A percentile compares a stretch with the other conserved stretches of the same genome.
phyloP scores from a whole-genome alignment of 2,329 filamentous ascomycete species.

The Curvularia sp. region DNA sequence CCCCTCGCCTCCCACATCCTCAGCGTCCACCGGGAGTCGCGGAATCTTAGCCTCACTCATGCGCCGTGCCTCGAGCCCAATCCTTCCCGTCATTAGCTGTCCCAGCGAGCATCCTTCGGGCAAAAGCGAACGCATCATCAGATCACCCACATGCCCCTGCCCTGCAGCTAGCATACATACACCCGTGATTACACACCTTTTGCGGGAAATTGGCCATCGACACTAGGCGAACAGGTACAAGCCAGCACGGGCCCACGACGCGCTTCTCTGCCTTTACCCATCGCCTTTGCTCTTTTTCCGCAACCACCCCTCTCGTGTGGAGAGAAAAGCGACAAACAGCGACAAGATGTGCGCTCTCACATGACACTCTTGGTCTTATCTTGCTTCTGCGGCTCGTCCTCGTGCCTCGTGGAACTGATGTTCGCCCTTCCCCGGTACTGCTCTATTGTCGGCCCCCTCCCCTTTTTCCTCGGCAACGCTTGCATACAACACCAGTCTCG shows the following conservation, averaged over 20 bases:
- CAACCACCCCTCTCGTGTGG: not conserved
- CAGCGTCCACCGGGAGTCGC: not conserved
- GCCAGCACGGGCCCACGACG: not conserved
- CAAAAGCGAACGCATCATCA: constrained; percentile 9
- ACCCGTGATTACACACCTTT: constrained; percentile 4
- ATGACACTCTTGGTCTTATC: not conserved
- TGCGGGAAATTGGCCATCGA: constrained; percentile 9
- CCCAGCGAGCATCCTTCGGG: constrained; percentile 8
- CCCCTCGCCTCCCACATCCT: not conserved
- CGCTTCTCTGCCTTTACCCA: constrained; percentile 1
- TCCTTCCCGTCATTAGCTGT: constrained; percentile 12
- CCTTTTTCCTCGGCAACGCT: constrained; percentile 6
- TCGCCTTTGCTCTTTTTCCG: not conserved
- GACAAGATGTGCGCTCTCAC: not conserved
- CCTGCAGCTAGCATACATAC: constrained; percentile 11
- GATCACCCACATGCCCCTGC: constrained; percentile 9
- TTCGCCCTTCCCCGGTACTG: not conserved
- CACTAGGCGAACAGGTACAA: not conserved
- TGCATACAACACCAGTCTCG: not conserved
- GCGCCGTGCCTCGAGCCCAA: constrained; percentile 14
- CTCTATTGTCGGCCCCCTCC: not conserved
- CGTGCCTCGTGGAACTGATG: not conserved
- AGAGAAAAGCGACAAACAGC: not conserved
- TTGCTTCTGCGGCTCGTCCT: constrained; percentile 4
- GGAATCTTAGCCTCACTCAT: constrained; percentile 7